Evolutionary conservation across 1,284 basidiomycete species (phyloP).

Genomic region (Melampsora americana): DNA sequence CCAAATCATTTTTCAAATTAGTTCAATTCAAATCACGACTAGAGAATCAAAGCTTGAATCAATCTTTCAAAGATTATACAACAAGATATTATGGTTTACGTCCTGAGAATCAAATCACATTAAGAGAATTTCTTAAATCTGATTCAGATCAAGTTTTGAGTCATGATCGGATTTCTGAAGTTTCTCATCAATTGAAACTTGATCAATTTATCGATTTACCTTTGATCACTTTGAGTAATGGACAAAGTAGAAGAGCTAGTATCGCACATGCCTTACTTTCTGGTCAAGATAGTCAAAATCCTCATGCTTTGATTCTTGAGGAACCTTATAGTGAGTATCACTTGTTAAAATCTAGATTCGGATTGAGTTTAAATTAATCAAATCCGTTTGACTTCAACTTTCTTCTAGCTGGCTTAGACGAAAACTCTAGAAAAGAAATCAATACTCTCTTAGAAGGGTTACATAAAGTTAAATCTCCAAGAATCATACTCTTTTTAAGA

Average conservation of each 20-base stretch:
- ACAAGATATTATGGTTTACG: background rate
- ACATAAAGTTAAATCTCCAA: constrained; percentile 57
- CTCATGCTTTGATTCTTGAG: constrained; percentile 73
- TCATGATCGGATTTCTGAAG: constrained; percentile 58
- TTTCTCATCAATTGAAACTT: constrained; percentile 63
- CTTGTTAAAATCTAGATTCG: no score
- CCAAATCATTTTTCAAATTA: background rate
- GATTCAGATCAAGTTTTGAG: constrained; percentile 50
- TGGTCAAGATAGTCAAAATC: constrained; percentile 55
- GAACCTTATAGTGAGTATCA: constrained; percentile 73
- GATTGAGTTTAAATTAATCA: no score
- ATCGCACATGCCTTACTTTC: constrained; percentile 72
- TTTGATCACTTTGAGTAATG: constrained; percentile 77
- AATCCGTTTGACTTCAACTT: no score
- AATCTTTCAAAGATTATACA: background rate
- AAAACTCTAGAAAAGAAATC: background rate
- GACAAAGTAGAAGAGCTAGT: constrained; percentile 81
- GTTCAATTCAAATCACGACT: background rate
- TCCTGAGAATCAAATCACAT: background rate
- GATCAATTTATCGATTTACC: constrained; percentile 70
- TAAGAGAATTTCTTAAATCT: background rate
- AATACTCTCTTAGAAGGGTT: constrained; percentile 53
- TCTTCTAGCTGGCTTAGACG: constrained; percentile 1
- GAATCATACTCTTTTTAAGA: constrained; percentile 74
- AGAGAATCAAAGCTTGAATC: background rate